Evolutionary conservation across 2,329 filamentous ascomycete genomes (phyloP).

Genomic region (Elsinoe ampelina): DNA sequence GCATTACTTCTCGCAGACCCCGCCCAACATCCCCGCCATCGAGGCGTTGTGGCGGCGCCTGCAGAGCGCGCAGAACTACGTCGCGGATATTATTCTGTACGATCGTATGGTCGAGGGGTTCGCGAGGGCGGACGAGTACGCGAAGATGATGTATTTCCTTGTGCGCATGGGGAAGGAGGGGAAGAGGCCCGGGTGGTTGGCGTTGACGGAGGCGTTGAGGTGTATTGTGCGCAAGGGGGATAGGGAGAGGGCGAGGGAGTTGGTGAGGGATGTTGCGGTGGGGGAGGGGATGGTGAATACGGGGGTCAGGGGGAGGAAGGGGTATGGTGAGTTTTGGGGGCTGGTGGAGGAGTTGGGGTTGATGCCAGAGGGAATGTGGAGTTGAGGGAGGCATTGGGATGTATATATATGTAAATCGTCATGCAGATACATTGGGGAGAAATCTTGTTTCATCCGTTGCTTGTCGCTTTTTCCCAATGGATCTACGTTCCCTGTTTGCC

Average conservation of each 20-base stretch:
- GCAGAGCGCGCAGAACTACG: slow-evolving; percentile 24
- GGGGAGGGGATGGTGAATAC: slow-evolving; percentile 23
- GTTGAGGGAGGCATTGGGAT: neutral
- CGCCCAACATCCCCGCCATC: slow-evolving; percentile 51
- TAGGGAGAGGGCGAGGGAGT: slow-evolving; percentile 24
- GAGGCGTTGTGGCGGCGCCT: slow-evolving; percentile 47
- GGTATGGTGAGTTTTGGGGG: slow-evolving; percentile 24
- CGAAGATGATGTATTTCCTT: slow-evolving; percentile 41
- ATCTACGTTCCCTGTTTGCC: neutral
- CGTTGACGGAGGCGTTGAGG: slow-evolving; percentile 30
- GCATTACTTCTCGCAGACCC: slow-evolving; percentile 48
- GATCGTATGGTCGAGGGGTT: slow-evolving; percentile 62
- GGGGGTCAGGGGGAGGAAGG: slow-evolving; percentile 19
- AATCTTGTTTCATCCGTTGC: no score
- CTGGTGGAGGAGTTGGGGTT: slow-evolving; percentile 18
- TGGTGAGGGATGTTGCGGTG: slow-evolving; percentile 31
- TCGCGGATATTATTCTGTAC: slow-evolving; percentile 52
- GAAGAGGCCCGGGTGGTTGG: slow-evolving; percentile 34
- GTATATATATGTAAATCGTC: neutral
- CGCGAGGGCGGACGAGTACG: slow-evolving; percentile 36
- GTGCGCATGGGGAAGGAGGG: slow-evolving; percentile 31
- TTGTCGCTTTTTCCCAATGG: neutral
- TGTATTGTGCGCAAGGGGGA: slow-evolving; percentile 32
- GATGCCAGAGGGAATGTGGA: neutral
- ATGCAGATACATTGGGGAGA: neutral